Evolutionary conservation across 2,329 filamentous ascomycete species (phyloP), one percentile per base, ranked within the genome.

Genomic region (Arthroderma sp.): DNA sequence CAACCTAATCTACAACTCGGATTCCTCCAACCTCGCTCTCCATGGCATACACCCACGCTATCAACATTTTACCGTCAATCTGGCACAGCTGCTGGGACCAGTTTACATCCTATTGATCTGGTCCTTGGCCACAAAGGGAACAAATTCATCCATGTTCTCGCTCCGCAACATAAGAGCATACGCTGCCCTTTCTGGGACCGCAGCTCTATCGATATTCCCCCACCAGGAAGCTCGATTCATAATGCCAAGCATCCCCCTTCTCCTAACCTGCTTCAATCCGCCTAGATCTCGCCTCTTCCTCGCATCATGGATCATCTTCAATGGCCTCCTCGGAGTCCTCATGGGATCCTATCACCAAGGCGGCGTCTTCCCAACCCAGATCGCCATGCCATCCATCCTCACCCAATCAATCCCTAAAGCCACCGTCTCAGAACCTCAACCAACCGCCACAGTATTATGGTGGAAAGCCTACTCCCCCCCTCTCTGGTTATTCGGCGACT

Each of bases 31-130:
- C 60, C 71, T 88, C 37, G 81, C 82, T 34, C 68, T 78, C 51
- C 83, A 89, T 66, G 84, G 83, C 40, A 65, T 88, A 9, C 83
- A 89, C 55, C 82, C 83, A 4, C 82, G 78, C 71, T 86, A 87
- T 58, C 83, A 87, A 59, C 83, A 88, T 59, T 61, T 83, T 29
- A 66, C 84, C 38, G 75, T 75, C 48, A 88, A 87, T 56, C 64
- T 87, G 9, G 77, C 83, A 50, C 72, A 82, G 57, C 70, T 88
- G 11, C 70, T 89, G 11, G 84, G 83, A 1, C 84, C 83, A 4
- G 82, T 79, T 6, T 71, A 75, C 32, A 58, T 76, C 29, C 68
- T 85, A 15, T 58, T 67, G 48, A 50, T 63, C 7, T 36, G 57
- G 11, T 60, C 62, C 7, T 71, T 83, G 54, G 66, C 47, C 42